Percentiles rank a stretch among this genome's conserved stretches.
phyloP scores from a whole-genome alignment of 108 stramenopile genomes.

The Stephanodiscus minutulus region DNA sequence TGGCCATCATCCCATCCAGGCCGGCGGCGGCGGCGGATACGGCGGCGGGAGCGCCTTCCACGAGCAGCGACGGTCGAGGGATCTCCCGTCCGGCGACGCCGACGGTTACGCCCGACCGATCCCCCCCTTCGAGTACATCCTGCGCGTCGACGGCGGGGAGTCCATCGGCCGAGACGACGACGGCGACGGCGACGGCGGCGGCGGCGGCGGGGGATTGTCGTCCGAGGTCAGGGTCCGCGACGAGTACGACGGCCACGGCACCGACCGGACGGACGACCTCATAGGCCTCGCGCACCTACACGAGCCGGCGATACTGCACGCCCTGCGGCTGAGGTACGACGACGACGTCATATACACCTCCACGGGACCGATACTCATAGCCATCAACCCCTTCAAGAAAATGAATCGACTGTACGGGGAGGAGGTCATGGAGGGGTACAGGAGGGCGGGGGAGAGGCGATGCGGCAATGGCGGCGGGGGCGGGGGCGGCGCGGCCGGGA shows the following conservation, averaged over 20 bases:
- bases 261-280: conserved; percentile 40
- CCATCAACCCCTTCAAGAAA: conserved; percentile 65
- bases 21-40: conserved; percentile 23
- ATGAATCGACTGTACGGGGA: conserved; percentile 45
- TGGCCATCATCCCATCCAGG: neutral
- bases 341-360: conserved; percentile 61
- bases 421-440: conserved; percentile 44
- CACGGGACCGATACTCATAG: conserved; percentile 70
- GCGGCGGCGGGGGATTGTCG: neutral
- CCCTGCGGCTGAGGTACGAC: conserved; percentile 51
- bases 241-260: conserved; percentile 2
- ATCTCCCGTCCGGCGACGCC: neutral
- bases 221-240: neutral
- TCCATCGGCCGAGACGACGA: conserved; percentile 5
- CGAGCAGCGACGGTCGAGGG: conserved; percentile 17
- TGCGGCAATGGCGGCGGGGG: no score
- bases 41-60: conserved; percentile 19
- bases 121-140: conserved; percentile 10
- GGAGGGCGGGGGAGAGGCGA: conserved; percentile 35
- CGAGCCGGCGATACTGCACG: conserved; percentile 50
- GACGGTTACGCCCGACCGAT: conserved; percentile 47
- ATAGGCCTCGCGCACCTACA: conserved; percentile 51
- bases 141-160: neutral
- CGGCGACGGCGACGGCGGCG: conserved; percentile 17
- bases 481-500: neutral